Evolutionary conservation across 2,329 filamentous ascomycete genomes (phyloP).

Genomic region (Cordyceps militaris): DNA sequence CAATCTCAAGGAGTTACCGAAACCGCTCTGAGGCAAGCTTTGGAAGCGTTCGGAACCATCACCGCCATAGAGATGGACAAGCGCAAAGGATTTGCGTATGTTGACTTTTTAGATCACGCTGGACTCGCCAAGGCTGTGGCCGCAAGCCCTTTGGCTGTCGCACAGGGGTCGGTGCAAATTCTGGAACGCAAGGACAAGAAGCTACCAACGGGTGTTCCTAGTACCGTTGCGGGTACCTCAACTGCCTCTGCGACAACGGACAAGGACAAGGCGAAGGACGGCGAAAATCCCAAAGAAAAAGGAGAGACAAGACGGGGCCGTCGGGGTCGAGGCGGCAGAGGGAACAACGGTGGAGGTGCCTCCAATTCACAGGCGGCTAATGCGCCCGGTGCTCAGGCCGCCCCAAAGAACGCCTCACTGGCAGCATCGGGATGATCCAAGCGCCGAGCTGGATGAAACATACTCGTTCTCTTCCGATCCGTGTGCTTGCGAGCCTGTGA

Average conservation of each 20-base stretch:
- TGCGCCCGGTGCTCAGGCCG: not conserved
- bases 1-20: conserved; percentile 90
- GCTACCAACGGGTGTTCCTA: conserved; percentile 18
- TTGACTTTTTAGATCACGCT: conserved; percentile 73
- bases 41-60: conserved; percentile 67
- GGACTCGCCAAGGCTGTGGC: conserved; percentile 70
- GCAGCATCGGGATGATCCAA: conserved; percentile 13
- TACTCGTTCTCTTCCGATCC: not conserved
- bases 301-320: conserved; percentile 27
- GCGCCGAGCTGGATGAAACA: not conserved
- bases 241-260: conserved; percentile 8
- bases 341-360: conserved; percentile 14
- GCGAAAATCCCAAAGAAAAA: conserved; percentile 15
- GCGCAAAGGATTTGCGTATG: conserved; percentile 89
- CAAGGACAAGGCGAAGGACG: conserved; percentile 19
- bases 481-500: not conserved
- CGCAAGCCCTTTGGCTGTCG: conserved; percentile 74
- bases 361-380: conserved; percentile 10
- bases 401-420: not conserved
- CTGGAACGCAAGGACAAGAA: conserved; percentile 68
- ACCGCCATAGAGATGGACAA: conserved; percentile 85
- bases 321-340: conserved; percentile 25
- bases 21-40: conserved; percentile 63
- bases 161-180: conserved; percentile 79
- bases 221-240: conserved; percentile 3